A percentile compares a stretch with the other conserved stretches of the same genome.
Conservation (phyloP, 1,284 basidiomycete species). For the Grifola frondosa region DNA sequence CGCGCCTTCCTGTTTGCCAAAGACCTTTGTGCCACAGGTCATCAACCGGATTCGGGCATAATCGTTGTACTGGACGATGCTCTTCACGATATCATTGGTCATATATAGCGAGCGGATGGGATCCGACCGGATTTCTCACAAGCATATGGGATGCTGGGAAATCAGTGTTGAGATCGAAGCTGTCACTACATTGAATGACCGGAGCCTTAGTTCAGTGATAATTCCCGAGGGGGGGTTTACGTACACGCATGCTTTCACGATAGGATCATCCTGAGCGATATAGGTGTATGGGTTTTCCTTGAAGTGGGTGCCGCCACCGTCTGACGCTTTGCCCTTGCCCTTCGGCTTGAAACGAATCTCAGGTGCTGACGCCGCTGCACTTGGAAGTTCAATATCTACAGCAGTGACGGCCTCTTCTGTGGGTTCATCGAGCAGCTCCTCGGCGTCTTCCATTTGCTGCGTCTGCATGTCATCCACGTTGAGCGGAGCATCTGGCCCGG, state of each 20-base stretch:
- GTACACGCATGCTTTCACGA: conserved; percentile 70
- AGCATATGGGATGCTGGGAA: conserved; percentile 82
- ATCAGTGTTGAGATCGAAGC: conserved; percentile 68
- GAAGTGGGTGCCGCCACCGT: conserved; percentile 54
- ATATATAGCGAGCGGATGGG: conserved; percentile 86
- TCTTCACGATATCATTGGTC: conserved; percentile 82
- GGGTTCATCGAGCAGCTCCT: conserved; percentile 11
- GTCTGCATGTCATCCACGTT: conserved; percentile 1
- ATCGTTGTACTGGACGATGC: conserved; percentile 81
- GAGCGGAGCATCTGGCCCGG: conserved; percentile 15
- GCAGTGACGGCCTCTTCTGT: conserved; percentile 13
- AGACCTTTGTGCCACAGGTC: conserved; percentile 87
- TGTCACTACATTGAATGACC: conserved; percentile 47
- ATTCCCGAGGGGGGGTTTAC: conserved; percentile 23
- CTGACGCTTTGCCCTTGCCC: conserved; percentile 28
- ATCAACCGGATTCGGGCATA: conserved; percentile 86
- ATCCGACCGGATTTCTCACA: conserved; percentile 85
- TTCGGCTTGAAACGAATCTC: conserved; percentile 21
- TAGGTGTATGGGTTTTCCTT: conserved; percentile 92
- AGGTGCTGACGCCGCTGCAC: conserved; percentile 8
- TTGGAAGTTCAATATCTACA: conserved; percentile 20
- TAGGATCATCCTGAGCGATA: conserved; percentile 68
- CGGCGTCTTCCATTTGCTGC: not conserved
- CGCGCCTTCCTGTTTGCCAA: conserved; percentile 64
- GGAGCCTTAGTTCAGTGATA: conserved; percentile 1